Percentiles rank a stretch among this genome's conserved stretches.
phyloP scores from a whole-genome alignment of 140 eudicot genomes.

The Stevia rebaudiana region DNA sequence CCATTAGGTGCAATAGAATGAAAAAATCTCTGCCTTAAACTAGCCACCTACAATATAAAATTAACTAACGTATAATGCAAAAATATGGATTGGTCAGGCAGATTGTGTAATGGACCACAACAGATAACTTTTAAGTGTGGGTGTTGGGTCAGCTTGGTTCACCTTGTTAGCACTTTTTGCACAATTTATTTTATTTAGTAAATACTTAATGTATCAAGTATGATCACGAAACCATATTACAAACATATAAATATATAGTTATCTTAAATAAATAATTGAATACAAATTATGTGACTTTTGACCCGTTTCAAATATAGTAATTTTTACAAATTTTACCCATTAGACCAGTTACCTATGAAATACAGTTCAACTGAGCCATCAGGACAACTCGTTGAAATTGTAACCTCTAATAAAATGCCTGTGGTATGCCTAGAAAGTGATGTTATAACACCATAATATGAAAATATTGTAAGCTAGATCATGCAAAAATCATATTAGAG shows the following conservation, averaged over 20 bases:
- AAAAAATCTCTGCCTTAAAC: slow-evolving; percentile 69
- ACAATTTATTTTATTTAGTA: too few relatives aligned
- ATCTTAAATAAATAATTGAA: background rate
- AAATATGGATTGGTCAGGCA: background rate
- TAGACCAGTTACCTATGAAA: background rate
- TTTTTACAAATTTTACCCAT: background rate
- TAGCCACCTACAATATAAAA: slow-evolving; percentile 54
- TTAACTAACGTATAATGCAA: background rate
- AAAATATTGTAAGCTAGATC: background rate
- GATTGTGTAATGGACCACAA: background rate
- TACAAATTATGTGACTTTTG: background rate
- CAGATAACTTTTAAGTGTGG: background rate
- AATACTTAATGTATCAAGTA: background rate
- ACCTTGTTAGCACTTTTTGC: background rate
- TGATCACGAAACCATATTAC: background rate
- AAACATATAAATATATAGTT: background rate
- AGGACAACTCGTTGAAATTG: background rate
- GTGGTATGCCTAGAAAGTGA: background rate
- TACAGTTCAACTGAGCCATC: background rate
- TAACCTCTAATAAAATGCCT: background rate
- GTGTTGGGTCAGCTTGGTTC: background rate
- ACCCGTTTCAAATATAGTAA: background rate
- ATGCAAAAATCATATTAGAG: background rate
- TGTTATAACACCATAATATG: background rate
- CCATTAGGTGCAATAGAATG: slow-evolving; percentile 98